Evolutionary conservation across 73 alveolate species (phyloP), one percentile per base, ranked within the genome.

Genomic region (Paramecium octaurelia): DNA sequence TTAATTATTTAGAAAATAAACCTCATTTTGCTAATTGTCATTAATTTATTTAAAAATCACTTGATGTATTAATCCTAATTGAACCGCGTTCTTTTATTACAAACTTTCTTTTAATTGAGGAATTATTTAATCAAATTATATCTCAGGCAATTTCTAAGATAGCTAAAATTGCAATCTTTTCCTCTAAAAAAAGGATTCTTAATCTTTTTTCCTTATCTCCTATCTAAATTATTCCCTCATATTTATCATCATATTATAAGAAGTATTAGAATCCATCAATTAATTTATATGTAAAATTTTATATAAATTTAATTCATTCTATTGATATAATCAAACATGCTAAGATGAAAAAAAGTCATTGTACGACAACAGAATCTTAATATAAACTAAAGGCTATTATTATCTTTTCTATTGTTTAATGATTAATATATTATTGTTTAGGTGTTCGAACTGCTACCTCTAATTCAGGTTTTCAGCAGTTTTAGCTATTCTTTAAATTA

Each of bases 241-340:
- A 20, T 64, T 64, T 12, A 31, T 20, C 84, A 64, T 64, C 84
- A 64, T 64, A 64, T 27, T 34, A 4, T 27, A 64, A 27, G 84
- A 64, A 54, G 69, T 16, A 7, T 48, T 48, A 48, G 20, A 48
- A 48, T 48, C 60, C 69, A 54, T 54, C 69, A 54, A 54, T 54
- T 54, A 54, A 54, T 18, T 48, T 48, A 48, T 48, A 48, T 48
- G 21, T 14, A 48, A 48, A 40, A 40, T 40, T 18, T 54, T 54
- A 54, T 54, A 54, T 54, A 16, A 6, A 54, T 18, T 54, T 16
- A 54, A 54, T 54, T 54, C 69, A 64, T 64, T 64, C 42, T 64
- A 64, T 64, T 64, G 50, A 73, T 80, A 80, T n/a, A 80, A 44
- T 23, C 91, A 40, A 1, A 43, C 77, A 24, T 80, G 76, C 91